Base-by-base conservation (phyloP, 2,329 filamentous ascomycete species). In the Trichoderma hamatum region DNA sequence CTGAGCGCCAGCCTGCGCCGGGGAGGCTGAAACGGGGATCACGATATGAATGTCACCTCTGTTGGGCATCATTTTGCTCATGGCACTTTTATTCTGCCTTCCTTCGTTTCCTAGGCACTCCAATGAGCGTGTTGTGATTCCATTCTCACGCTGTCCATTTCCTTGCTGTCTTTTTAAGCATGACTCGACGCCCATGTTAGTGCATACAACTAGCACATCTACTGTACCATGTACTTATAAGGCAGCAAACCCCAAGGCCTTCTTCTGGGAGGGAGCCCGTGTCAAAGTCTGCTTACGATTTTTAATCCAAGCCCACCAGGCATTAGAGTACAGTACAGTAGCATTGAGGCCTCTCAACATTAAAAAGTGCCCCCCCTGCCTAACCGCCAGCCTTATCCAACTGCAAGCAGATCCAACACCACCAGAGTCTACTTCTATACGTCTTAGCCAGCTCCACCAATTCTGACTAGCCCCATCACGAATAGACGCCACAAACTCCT, bases 1-100 rank as follows among this genome's bases (percentile, higher is more conserved):
- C 30, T 26, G 55, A 67, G 65, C 65, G 65, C 56, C 65, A 54
- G 65, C 65, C 30, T 61, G 65, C 65, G 55, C 56, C 65, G 46
- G 39, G 43, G 36, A 52, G 67, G 62, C 60, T 67, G 54, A 59
- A 66, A 59, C 39, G 7, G 39, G 39, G 39, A n/a, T 67, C 11
- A 24, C 52, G 2, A 43, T 5, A 28, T 39, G 9, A 55, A 26
- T 36, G 39, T 28, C 7, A 28, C 51, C 46, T 52, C 52, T n/a
- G 51, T 67, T 16, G 63, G 39, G 54, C 63, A 67, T 19, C 63
- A 46, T 28, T 66, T 36, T 19, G 30, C 26, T 28, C 54, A 9
- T 28, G n/a, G 19, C 54, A 28, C 6, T 10, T 34, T 28, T 9
- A 26, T 54, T 3, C 5, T n/a, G 2, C 39, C 19, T 4, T 43